These are phyloP conservation scores for Onygenales sp. DNA, from an alignment of 2,329 filamentous ascomycete genomes.

Conservation along the genomic window DNA sequence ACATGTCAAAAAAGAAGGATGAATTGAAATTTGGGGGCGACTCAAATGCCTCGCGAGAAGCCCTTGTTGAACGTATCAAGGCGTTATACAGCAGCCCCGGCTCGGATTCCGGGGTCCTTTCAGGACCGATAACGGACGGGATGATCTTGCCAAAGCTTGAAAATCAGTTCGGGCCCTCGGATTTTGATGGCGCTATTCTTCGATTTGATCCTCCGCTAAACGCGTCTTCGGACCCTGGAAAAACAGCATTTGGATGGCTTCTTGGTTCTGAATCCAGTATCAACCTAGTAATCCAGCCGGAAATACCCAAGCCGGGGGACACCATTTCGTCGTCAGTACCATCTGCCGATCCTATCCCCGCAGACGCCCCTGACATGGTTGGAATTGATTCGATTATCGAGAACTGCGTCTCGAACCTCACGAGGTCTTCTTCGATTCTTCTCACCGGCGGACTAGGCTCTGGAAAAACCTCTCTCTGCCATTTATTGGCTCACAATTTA, in stretches of 20 bases:
- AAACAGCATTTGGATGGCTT: slow-evolving; percentile 52
- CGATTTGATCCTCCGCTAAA: slow-evolving; percentile 58
- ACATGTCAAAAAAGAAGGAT: slow-evolving; percentile 46
- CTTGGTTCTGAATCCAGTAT: slow-evolving; percentile 66
- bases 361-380: slow-evolving; percentile 55
- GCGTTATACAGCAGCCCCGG: slow-evolving; percentile 57
- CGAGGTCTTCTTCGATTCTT: slow-evolving; percentile 79
- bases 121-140: slow-evolving; percentile 82
- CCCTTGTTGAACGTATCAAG: slow-evolving; percentile 59
- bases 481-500: slow-evolving; percentile 64
- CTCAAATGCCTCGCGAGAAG: slow-evolving; percentile 71
- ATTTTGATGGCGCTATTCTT: slow-evolving; percentile 77
- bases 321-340: slow-evolving; percentile 27
- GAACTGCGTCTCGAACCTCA: slow-evolving; percentile 65
- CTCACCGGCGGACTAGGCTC: slow-evolving; percentile 82
- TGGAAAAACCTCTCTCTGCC: slow-evolving; percentile 76
- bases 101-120: slow-evolving; percentile 55
- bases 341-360: slow-evolving; percentile 48
- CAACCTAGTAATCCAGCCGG: slow-evolving; percentile 64
- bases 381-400: slow-evolving; percentile 72
- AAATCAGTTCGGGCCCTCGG: slow-evolving; percentile 44
- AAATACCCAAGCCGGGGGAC: slow-evolving; percentile 57
- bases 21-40: slow-evolving; percentile 82
- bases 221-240: slow-evolving; percentile 21
- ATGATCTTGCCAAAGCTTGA: slow-evolving; percentile 60